These are phyloP conservation scores for Suillus americanus DNA, from an alignment of 768 basidiomycete species.

Conservation along the genomic window DNA sequence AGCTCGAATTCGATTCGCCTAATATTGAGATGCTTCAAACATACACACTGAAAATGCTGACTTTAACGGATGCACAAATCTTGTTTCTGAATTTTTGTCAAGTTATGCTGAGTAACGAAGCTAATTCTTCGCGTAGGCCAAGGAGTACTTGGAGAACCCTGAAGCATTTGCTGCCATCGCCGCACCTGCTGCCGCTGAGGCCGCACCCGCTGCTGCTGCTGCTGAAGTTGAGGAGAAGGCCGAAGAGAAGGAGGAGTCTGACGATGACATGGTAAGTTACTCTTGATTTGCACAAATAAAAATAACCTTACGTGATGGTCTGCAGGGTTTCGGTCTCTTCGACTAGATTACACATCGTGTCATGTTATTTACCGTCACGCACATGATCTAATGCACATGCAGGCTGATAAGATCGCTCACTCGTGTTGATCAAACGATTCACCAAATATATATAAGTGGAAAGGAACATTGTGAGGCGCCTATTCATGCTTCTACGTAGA, in stretches of 20 bases:
- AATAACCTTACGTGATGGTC: constrained; percentile 7
- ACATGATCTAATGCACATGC: constrained; percentile 22
- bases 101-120: constrained; percentile 9
- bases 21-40: constrained; percentile 27
- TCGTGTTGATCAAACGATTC: neutral
- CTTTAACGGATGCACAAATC: constrained; percentile 40
- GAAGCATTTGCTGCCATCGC: constrained; percentile 93
- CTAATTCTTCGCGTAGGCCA: constrained; percentile 54
- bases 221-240: constrained; percentile 70
- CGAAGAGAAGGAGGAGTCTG: constrained; percentile 83
- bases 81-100: constrained; percentile 29
- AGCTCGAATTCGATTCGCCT: constrained; percentile 23
- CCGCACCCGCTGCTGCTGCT: constrained; percentile 54
- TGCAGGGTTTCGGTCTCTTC: constrained; percentile 91
- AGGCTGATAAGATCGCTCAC: constrained; percentile 7
- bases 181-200: constrained; percentile 53
- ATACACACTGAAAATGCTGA: constrained; percentile 89
- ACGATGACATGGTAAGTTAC: constrained; percentile 79
- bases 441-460: neutral
- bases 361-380: constrained; percentile 18
- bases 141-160: constrained; percentile 96
- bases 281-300: neutral
- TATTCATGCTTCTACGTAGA: neutral
- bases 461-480: neutral
- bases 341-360: constrained; percentile 50